phyloP scores from a whole-genome alignment of 352 stramenopile genomes.

The Phytophthora rubi region DNA sequence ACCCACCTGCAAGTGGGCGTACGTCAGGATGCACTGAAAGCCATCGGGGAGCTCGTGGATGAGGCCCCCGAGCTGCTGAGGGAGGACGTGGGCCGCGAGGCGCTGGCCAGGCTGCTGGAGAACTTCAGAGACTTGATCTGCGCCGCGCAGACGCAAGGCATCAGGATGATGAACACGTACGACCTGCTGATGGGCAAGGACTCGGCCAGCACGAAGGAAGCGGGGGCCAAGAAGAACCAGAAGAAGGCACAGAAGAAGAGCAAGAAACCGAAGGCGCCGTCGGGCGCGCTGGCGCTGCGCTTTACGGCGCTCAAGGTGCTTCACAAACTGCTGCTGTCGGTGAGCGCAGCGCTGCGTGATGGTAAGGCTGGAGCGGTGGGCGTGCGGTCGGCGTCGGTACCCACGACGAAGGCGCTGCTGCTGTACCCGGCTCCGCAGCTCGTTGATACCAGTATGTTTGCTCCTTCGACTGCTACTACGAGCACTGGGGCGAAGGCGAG shows the following conservation, averaged over 20 bases:
- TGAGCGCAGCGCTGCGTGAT: conserved; percentile 32
- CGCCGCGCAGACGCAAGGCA: conserved; percentile 67
- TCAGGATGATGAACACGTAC: conserved; percentile 85
- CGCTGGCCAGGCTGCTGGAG: conserved; percentile 71
- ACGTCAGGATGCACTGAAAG: conserved; percentile 70
- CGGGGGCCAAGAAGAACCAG: conserved; percentile 17
- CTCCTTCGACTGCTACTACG: conserved; percentile 19
- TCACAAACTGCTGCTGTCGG: conserved; percentile 65
- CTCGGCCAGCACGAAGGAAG: conserved; percentile 23
- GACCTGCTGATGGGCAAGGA: conserved; percentile 47
- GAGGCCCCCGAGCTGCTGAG: conserved; percentile 61
- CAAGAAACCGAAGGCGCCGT: conserved; percentile 53
- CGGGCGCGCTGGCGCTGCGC: conserved; percentile 55
- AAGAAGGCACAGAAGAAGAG: conserved; percentile 34
- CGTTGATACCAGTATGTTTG: conserved; percentile 40
- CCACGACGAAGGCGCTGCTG: conserved; percentile 51
- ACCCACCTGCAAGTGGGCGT: conserved; percentile 83
- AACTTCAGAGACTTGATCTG: conserved; percentile 82
- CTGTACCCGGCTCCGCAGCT: conserved; percentile 55
- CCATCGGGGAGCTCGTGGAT: conserved; percentile 75
- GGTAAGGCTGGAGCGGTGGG: not conserved
- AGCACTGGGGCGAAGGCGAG: conserved; percentile 23
- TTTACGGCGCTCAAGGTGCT: conserved; percentile 73
- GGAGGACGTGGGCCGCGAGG: conserved; percentile 56
- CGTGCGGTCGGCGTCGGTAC: conserved; percentile 26